Evolutionary conservation across 306 rosid genomes (phyloP).

Genomic region (Prinsepia uniflora): DNA sequence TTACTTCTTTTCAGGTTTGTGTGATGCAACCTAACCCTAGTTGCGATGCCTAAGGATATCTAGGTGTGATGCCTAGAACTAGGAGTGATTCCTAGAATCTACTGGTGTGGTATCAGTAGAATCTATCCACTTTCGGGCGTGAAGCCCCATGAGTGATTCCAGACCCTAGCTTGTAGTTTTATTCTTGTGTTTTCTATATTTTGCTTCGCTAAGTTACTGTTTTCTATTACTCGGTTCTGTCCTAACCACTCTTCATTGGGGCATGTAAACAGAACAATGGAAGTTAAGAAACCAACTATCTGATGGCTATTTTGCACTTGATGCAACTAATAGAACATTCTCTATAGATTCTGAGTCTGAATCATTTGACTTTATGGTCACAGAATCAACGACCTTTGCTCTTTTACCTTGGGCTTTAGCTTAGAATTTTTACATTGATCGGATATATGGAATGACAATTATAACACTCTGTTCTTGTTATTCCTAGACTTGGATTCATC

Average conservation of each 20-base stretch:
- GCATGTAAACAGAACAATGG: background rate
- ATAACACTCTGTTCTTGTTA: background rate
- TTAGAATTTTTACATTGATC: background rate
- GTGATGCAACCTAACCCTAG: too few relatives aligned
- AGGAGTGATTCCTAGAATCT: too few relatives aligned
- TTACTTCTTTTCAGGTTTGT: too few relatives aligned
- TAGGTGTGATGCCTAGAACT: too few relatives aligned
- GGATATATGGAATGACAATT: background rate
- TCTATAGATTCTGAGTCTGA: background rate
- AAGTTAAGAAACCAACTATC: background rate
- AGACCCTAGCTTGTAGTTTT: too few relatives aligned
- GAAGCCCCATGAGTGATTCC: too few relatives aligned
- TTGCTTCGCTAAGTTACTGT: too few relatives aligned
- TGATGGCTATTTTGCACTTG: background rate
- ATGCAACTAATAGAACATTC: background rate
- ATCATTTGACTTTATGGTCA: background rate
- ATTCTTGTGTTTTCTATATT: too few relatives aligned
- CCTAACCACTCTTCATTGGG: background rate
- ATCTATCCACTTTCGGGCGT: too few relatives aligned
- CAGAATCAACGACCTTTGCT: background rate
- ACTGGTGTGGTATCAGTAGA: too few relatives aligned
- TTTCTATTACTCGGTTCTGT: too few relatives aligned
- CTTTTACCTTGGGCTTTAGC: background rate
- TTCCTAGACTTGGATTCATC: background rate
- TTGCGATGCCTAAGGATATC: too few relatives aligned